These are phyloP conservation scores for Breviolum minutum DNA, from an alignment of 73 alveolate species.

Conservation along the genomic window DNA sequence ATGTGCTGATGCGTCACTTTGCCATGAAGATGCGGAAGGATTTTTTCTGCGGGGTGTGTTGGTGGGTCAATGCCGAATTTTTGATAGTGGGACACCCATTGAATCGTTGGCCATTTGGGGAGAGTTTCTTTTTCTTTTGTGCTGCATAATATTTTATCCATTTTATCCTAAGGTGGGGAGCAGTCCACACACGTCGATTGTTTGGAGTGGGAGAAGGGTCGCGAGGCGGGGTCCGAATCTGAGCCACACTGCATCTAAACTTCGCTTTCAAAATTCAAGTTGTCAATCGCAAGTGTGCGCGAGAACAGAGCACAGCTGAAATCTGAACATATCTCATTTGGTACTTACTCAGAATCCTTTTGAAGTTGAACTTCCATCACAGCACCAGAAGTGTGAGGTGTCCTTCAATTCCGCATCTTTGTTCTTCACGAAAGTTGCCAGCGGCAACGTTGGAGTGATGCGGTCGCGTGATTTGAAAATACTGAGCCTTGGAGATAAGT, in stretches of 20 bases:
- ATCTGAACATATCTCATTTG: not conserved
- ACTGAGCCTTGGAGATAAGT: constrained; percentile 20
- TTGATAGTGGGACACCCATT: not conserved
- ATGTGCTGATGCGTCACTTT: constrained; percentile 78
- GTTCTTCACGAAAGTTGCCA: constrained; percentile 94
- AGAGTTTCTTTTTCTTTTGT: not conserved
- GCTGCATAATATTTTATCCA: not conserved
- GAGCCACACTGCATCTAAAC: not conserved
- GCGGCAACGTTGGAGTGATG: constrained; percentile 95
- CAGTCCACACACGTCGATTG: constrained; percentile 72
- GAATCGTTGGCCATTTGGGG: not conserved
- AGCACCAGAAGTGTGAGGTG: not conserved
- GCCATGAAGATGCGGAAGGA: not conserved
- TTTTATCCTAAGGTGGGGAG: constrained; percentile 46
- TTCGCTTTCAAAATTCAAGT: too few relatives aligned
- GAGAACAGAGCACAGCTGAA: too few relatives aligned
- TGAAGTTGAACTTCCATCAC: not conserved
- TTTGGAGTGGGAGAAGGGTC: constrained; percentile 93
- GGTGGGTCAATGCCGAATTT: not conserved
- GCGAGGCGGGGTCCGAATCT: constrained; percentile 32
- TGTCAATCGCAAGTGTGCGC: too few relatives aligned
- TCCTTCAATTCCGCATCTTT: constrained; percentile 91
- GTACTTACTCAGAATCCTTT: too few relatives aligned
- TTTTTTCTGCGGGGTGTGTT: not conserved
- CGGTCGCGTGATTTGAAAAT: constrained; percentile 78